These are phyloP conservation scores for Clarkia xantiana DNA, from an alignment of 345 rosid species.

Conservation along the genomic window DNA sequence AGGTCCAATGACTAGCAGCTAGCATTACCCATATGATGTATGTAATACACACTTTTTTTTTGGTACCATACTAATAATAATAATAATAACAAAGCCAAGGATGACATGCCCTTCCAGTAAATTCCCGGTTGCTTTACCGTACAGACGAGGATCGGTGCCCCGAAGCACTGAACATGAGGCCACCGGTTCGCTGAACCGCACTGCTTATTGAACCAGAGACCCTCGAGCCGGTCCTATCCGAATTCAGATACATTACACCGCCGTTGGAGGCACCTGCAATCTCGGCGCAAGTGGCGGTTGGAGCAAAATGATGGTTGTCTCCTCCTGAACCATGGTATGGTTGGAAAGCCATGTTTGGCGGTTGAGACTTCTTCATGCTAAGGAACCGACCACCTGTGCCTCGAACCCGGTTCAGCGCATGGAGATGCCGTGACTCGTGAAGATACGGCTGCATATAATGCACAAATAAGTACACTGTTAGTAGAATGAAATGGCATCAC, in stretches of 20 bases:
- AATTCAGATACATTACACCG: constrained; percentile 6
- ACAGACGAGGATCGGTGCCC: constrained; percentile 19
- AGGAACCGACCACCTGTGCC: constrained; percentile 47
- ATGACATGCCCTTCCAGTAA: constrained; percentile 37
- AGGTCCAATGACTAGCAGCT: no score
- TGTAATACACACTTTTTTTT: constrained; percentile 1
- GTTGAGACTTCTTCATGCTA: constrained; percentile 19
- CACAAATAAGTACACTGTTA: not conserved
- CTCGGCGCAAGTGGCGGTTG: constrained; percentile 12
- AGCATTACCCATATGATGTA: not conserved
- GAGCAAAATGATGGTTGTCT: constrained; percentile 5
- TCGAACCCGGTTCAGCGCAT: constrained; percentile 33
- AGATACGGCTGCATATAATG: constrained; percentile 32
- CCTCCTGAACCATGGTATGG: constrained; percentile 5
- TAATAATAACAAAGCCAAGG: constrained; percentile 37
- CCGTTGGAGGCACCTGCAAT: constrained; percentile 8
- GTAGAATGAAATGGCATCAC: not conserved
- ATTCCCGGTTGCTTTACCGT: constrained; percentile 17
- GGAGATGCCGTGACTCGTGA: constrained; percentile 41
- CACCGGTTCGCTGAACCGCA: constrained; percentile 11
- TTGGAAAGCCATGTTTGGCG: constrained; percentile 3
- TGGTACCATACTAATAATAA: not conserved
- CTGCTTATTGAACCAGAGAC: constrained; percentile 7
- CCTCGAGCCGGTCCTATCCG: constrained; percentile 10
- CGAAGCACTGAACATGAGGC: constrained; percentile 8